Evolutionary conservation across 2,329 filamentous ascomycete species (phyloP).

Genomic region (Arthrobotrys conoides): DNA sequence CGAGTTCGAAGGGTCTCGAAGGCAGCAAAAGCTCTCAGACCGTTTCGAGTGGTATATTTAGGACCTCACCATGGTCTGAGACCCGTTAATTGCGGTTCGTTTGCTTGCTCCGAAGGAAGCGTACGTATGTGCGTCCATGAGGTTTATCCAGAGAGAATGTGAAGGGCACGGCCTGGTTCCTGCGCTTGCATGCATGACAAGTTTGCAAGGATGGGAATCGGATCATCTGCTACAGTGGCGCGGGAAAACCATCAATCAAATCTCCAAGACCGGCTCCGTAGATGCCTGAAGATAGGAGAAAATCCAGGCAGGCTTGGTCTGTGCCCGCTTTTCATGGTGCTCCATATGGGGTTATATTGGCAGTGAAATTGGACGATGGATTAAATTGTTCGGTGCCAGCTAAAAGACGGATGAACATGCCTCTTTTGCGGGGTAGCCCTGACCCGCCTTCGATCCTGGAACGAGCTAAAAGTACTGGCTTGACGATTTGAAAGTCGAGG

Average conservation of each 20-base stretch:
- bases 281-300: conserved; percentile 55
- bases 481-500: conserved; percentile 31
- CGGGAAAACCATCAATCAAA: conserved; percentile 34
- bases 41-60: conserved; percentile 46
- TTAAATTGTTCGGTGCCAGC: conserved; percentile 23
- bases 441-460: conserved; percentile 41
- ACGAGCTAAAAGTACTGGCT: conserved; percentile 1
- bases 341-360: conserved; percentile 8
- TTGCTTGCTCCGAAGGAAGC: conserved; percentile 22
- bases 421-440: conserved; percentile 61
- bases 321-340: conserved; percentile 16
- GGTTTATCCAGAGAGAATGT: conserved; percentile 40
- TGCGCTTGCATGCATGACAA: conserved; percentile 37
- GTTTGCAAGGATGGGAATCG: conserved; percentile 33
- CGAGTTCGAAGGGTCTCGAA: conserved; percentile 34
- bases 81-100: conserved; percentile 21
- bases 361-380: conserved; percentile 25
- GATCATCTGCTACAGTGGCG: conserved; percentile 54
- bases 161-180: conserved; percentile 42
- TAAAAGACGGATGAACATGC: conserved; percentile 38
- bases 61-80: conserved; percentile 35
- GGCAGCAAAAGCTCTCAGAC: conserved; percentile 47
- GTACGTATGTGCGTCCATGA: conserved; percentile 16
- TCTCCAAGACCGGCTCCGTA: conserved; percentile 40
- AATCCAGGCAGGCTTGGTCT: conserved; percentile 18